Base-by-base conservation (phyloP, 2,329 filamentous ascomycete genomes). In the Colletotrichum sansevieriae region DNA sequence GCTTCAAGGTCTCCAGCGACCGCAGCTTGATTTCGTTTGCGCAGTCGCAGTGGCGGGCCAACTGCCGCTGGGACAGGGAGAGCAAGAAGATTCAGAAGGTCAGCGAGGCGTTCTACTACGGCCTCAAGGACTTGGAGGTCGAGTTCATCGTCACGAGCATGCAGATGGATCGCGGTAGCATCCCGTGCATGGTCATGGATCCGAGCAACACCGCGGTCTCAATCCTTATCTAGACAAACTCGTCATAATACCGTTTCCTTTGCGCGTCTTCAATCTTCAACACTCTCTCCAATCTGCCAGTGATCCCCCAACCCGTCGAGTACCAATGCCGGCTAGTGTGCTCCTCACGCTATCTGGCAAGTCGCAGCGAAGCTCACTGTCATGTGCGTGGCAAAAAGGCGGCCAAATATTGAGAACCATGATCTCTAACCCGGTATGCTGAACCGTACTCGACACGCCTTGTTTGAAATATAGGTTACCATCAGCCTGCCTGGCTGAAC, bases 21-120 rank as follows among this genome's bases (percentile, higher is more conserved):
- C 74, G 81, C 58, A 83, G 78, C 43, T 70, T 84, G 39, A 66
- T 82, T 18, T 80, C 76, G 29, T 83, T 82, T 65, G 82, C 82
- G 3, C 75, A 76, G n/a, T 78, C 78, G 20, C 75, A 78, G 73
- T 79, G 76, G 76, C 69, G 68, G 29, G 72, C 78, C 11, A 75
- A 78, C 44, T 70, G 70, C 49, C 74, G 76, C 29, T 66, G 71
- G 66, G 70, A 65, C 6, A 54, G 61, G 25, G 52, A 72, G 39
- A 73, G 75, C 33, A 49, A 70, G 41, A 66, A 67, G 60, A 60
- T 77, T n/a, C 71, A 66, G 59, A 72, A 73, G 22, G 70, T 72
- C 47, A 77, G 74, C 47, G 71, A 75, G 69, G 60, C 49, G 60
- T 68, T 80, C 49, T 79, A 78, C 63, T 46, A 55, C 8, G 74